Conservation (phyloP, 2,329 filamentous ascomycete species). For the Keithomyces neogunnii region DNA sequence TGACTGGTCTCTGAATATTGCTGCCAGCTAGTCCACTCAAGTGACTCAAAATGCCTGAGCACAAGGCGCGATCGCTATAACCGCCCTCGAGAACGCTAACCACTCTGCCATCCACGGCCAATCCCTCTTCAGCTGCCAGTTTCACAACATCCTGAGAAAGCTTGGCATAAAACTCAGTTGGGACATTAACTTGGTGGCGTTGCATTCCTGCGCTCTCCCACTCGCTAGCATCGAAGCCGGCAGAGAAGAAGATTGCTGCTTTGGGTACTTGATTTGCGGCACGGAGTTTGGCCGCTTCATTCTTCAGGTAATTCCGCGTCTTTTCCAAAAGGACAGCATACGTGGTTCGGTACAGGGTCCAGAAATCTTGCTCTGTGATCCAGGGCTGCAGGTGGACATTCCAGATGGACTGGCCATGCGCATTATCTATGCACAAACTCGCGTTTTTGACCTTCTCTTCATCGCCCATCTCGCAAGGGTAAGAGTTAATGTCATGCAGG, state of each 20-base stretch:
- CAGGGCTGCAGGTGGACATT: constrained; percentile 90
- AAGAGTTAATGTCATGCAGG: constrained; percentile 96
- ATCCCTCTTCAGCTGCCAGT: constrained; percentile 70
- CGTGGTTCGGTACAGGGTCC: constrained; percentile 73
- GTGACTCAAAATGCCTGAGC: constrained; percentile 83
- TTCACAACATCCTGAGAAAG: constrained; percentile 80
- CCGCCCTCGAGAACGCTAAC: constrained; percentile 94
- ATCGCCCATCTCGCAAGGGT: constrained; percentile 91
- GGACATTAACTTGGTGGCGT: constrained; percentile 88
- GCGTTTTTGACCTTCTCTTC: constrained; percentile 89
- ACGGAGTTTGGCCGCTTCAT: constrained; percentile 59
- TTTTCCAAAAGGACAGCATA: constrained; percentile 76
- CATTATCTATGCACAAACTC: constrained; percentile 87
- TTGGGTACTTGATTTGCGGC: constrained; percentile 56
- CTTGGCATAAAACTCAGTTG: constrained; percentile 90
- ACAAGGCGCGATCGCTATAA: constrained; percentile 86
- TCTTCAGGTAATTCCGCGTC: constrained; percentile 65
- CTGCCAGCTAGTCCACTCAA: constrained; percentile 68
- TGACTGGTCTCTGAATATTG: constrained; percentile 28
- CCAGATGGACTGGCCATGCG: constrained; percentile 90
- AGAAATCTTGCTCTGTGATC: constrained; percentile 78
- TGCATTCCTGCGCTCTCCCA: constrained; percentile 93
- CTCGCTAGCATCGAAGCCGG: constrained; percentile 94
- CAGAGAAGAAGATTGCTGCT: constrained; percentile 87
- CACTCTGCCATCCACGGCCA: constrained; percentile 71